Base-by-base conservation (phyloP, 108 stramenopile genomes). In the Nitzschia sp. region DNA sequence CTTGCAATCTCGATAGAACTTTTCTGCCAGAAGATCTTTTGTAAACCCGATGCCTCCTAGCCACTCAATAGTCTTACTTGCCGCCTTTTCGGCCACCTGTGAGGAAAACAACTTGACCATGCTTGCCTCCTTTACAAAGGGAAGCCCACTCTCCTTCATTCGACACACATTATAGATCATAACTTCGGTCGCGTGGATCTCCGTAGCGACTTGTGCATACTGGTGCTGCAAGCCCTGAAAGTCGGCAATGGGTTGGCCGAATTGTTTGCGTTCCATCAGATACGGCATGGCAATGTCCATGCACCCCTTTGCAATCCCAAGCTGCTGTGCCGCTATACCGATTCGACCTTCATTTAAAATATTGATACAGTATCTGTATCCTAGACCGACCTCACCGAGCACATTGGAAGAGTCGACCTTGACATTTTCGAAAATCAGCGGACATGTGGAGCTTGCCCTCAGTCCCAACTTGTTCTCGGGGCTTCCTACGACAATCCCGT, bases 281-380 rank as follows among this genome's bases (percentile, higher is more conserved):
- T 98, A 97, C 2, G 96, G 96, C 80, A 96, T 72, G 5, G 83
- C 90, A 70, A 90, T 71, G 46, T 97, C 95, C 51, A 97, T 75
- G 51, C 94, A 92, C 6, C 91, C 97, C 75, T 96, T 94, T 51
- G 96, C 95, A 59, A 97, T 98, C 28, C 96, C 95, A 58, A 97
- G 75, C 70, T 94, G 92, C 67, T 96, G 95, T 23, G 92, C 85
- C 0, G 89, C 97, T 64, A 97, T 97, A 8, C 98, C 98, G 48
- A 98, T 97, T 48, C 98, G 81, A 5, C 97, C 98, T 85, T 97
- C 97, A 77, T 98, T 97, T 49, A 98, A 76, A 63, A 97, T 97
- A 60, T 95, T 89, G 65, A 98, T 98, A 49, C 95, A 95, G 68
- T 96, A 96, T 72, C 94, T 92, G 78, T 97, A 95, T 25, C 97